Evolutionary conservation across 805 yeast species (phyloP).

Genomic region (Saccharomycopsis malanga): DNA sequence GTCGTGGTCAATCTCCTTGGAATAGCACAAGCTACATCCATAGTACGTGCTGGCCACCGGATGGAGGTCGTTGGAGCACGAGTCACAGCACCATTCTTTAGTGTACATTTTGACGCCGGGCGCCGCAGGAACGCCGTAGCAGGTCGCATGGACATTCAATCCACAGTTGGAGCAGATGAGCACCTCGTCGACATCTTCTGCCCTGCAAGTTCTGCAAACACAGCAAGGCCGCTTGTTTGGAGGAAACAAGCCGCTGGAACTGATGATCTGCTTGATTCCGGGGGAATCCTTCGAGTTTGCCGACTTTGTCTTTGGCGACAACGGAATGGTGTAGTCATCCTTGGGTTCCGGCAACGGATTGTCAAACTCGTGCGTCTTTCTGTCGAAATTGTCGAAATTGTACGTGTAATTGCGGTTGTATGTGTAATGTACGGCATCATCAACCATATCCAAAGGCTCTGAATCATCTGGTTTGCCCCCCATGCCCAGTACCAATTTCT

Average conservation of each 20-base stretch:
- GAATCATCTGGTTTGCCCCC: neutral
- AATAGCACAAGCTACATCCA: constrained; percentile 60
- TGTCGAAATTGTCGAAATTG: constrained; percentile 18
- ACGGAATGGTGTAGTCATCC: constrained; percentile 6
- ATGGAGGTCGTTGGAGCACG: constrained; percentile 62
- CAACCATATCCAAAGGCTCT: neutral
- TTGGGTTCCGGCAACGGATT: constrained; percentile 4
- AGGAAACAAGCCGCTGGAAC: constrained; percentile 7
- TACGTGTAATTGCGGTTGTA: constrained; percentile 13
- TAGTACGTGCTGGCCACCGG: constrained; percentile 53
- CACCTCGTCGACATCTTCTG: constrained; percentile 30
- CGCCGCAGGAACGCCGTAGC: constrained; percentile 48
- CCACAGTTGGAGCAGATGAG: constrained; percentile 61
- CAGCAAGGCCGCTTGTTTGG: constrained; percentile 36
- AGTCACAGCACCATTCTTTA: constrained; percentile 67
- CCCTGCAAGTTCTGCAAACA: constrained; percentile 44
- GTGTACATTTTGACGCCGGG: constrained; percentile 21
- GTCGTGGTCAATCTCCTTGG: constrained; percentile 44
- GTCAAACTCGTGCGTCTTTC: constrained; percentile 10
- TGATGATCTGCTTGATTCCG: constrained; percentile 7
- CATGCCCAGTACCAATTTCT: neutral
- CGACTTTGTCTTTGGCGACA: constrained; percentile 10
- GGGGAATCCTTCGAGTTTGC: constrained; percentile 10
- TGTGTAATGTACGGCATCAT: neutral
- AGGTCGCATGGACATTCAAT: constrained; percentile 57